Evolutionary conservation across 2,329 filamentous ascomycete genomes (phyloP).

Genomic region (Curvularia hawaiiensis): DNA sequence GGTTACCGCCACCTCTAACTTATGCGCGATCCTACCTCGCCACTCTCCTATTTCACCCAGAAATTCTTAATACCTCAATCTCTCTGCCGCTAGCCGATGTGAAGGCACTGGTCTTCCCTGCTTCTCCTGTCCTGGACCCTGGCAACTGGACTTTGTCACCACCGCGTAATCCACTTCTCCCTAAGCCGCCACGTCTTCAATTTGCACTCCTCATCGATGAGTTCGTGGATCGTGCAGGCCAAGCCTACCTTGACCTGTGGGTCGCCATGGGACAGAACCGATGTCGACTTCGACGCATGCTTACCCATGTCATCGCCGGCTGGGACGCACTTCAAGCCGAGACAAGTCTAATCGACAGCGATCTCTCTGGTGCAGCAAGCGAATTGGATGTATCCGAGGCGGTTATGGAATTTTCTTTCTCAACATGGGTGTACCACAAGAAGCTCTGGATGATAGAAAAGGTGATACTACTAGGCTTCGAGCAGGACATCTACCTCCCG

Average conservation of each 20-base stretch:
- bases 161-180: constrained; percentile 49
- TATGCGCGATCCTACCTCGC: constrained; percentile 84
- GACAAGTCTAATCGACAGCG: constrained; percentile 57
- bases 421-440: constrained; percentile 87
- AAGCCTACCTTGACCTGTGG: constrained; percentile 83
- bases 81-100: constrained; percentile 83
- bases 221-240: constrained; percentile 61
- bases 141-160: constrained; percentile 76
- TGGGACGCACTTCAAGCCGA: constrained; percentile 86
- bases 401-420: constrained; percentile 71
- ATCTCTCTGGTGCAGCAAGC: constrained; percentile 46
- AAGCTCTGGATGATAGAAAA: constrained; percentile 88
- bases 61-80: constrained; percentile 68
- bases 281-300: constrained; percentile 84
- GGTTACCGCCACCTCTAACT: constrained; percentile 80
- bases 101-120: constrained; percentile 75
- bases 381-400: constrained; percentile 46
- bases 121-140: constrained; percentile 71
- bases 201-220: constrained; percentile 72
- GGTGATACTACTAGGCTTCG: constrained; percentile 90
- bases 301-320: constrained; percentile 80
- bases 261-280: constrained; percentile 87
- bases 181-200: constrained; percentile 73
- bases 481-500: constrained; percentile 85
- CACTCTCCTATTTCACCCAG: constrained; percentile 72